A percentile compares a stretch with the other conserved stretches of the same genome.
Conservation (phyloP, 352 stramenopile genomes). For the Phytophthora rubi region DNA sequence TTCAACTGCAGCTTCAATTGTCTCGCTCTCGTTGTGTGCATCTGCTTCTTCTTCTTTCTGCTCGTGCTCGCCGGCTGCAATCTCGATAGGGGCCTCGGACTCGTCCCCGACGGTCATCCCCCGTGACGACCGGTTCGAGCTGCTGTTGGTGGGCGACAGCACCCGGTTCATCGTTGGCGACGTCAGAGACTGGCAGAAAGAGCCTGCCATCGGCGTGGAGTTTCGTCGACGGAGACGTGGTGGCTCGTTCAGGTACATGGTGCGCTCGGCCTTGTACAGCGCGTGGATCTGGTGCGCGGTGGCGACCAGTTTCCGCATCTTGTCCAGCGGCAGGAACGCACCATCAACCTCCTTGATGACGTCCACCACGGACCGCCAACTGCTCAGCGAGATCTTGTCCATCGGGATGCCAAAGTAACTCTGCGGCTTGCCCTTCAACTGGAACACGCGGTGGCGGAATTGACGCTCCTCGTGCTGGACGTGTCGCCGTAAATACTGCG, state of each 20-base stretch:
- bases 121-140: slow-evolving; percentile 32
- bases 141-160: slow-evolving; percentile 35
- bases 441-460: slow-evolving; percentile 69
- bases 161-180: slow-evolving; percentile 26
- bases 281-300: slow-evolving; percentile 78
- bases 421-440: slow-evolving; percentile 76
- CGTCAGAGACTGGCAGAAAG: slow-evolving; percentile 25
- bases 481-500: slow-evolving; percentile 46
- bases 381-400: slow-evolving; percentile 80
- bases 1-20: slow-evolving; percentile 8
- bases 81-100: slow-evolving; percentile 22
- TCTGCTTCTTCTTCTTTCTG: slow-evolving; percentile 4
- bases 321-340: slow-evolving; percentile 81
- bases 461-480: slow-evolving; percentile 79
- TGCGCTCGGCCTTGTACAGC: slow-evolving; percentile 68
- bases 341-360: slow-evolving; percentile 85
- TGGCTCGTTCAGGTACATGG: slow-evolving; percentile 46
- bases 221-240: slow-evolving; percentile 47
- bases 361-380: slow-evolving; percentile 76
- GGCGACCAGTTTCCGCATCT: slow-evolving; percentile 82
- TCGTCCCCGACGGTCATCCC: slow-evolving; percentile 39
- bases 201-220: slow-evolving; percentile 44
- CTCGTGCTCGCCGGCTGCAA: slow-evolving; percentile 13
- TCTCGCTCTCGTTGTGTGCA: slow-evolving; percentile 9
- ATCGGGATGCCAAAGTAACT: slow-evolving; percentile 85